Evolutionary conservation across 1,139 yeast genomes (phyloP), one percentile per base, ranked within the genome.

Genomic region (Blastobotrys raffinosifermentans): DNA sequence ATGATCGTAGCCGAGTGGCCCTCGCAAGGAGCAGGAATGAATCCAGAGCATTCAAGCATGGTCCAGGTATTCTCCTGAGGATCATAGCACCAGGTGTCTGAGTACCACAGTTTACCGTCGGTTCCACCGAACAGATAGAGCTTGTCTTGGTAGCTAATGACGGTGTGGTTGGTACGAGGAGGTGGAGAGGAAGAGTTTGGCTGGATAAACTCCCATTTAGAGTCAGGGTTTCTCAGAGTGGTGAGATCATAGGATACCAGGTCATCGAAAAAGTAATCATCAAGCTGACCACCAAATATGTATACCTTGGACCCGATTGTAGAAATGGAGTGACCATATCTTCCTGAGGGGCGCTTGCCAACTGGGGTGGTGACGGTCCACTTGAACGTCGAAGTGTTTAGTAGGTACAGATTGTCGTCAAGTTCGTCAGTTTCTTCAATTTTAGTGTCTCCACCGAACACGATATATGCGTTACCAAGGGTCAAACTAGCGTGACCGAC

Each of bases 361-460:
- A 75, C 71, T 29, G 94, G 95, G 43, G 73, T 70, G 14, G 96
- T 94, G 17, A 85, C 76, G 4, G 96, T 87, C 84, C 95, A 89
- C 60, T 87, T 86, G 54, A 78, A 71, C 35, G 94, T 84, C 53
- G 86, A 82, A 53, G 91, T 83, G 66, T 91, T 91, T 64, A 91
- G 82, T 54, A 91, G 72, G 60, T 91, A 91, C 44, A 91, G 69
- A 58, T 89, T 86, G 60, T 89, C 96, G 52, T 94, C 87, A 47
- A 80, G 75, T 3, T 87, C 89, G 45, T 77, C 77, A 22, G 69
- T 70, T 44, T 75, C 75, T 49, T 83, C 87, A 22, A 91, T 83
- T 51, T 83, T 86, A 1, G 97, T 91, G 57, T 91, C 98, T 52
- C 99, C 99, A 31, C 97, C 98, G 63, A 85, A 91, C 16, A 91